A percentile compares a stretch with the other conserved stretches of the same genome.
phyloP scores from a whole-genome alignment of 2,329 filamentous ascomycete species.

The Colletotrichum falcatum region DNA sequence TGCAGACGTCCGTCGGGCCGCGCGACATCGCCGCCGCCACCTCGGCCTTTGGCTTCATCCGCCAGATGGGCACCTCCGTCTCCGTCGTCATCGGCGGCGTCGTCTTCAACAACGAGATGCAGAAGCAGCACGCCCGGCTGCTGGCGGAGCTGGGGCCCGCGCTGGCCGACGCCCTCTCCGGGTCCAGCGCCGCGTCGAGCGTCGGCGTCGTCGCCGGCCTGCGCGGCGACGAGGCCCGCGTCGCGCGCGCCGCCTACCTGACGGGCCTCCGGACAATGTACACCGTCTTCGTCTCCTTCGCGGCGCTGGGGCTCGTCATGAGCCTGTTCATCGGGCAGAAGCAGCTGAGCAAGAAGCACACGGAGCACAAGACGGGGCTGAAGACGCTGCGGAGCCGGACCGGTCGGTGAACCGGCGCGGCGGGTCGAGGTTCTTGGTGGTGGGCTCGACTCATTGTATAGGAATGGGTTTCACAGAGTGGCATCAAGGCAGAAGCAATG shows the following conservation, averaged over 20 bases:
- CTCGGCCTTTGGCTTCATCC: slow-evolving; percentile 70
- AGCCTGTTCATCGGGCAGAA: slow-evolving; percentile 62
- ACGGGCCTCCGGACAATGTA: slow-evolving; percentile 66
- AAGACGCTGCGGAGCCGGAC: slow-evolving; percentile 51
- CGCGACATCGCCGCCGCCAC: slow-evolving; percentile 73
- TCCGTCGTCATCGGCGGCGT: slow-evolving; percentile 67
- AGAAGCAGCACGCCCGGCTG: slow-evolving; percentile 56
- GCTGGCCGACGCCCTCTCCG: slow-evolving; percentile 65
- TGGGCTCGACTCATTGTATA: background rate
- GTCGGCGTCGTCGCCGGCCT: slow-evolving; percentile 68
- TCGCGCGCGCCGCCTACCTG: slow-evolving; percentile 62
- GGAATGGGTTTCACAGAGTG: background rate
- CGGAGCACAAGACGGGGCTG: slow-evolving; percentile 70
- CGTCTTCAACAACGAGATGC: slow-evolving; percentile 55
- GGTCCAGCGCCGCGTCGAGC: slow-evolving; percentile 72
- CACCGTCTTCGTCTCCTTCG: slow-evolving; percentile 65
- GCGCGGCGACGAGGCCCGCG: slow-evolving; percentile 55
- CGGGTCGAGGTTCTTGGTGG: background rate
- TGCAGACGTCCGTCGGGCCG: slow-evolving; percentile 71
- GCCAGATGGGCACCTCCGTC: slow-evolving; percentile 68
- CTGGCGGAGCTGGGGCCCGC: slow-evolving; percentile 61
- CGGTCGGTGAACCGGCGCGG: slow-evolving; percentile 1
- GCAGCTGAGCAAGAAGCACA: slow-evolving; percentile 66
- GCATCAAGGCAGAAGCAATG: background rate
- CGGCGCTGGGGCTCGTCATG: slow-evolving; percentile 59